phyloP scores from a whole-genome alignment of 2,329 filamentous ascomycete genomes.

The Trichoderma koningii region DNA sequence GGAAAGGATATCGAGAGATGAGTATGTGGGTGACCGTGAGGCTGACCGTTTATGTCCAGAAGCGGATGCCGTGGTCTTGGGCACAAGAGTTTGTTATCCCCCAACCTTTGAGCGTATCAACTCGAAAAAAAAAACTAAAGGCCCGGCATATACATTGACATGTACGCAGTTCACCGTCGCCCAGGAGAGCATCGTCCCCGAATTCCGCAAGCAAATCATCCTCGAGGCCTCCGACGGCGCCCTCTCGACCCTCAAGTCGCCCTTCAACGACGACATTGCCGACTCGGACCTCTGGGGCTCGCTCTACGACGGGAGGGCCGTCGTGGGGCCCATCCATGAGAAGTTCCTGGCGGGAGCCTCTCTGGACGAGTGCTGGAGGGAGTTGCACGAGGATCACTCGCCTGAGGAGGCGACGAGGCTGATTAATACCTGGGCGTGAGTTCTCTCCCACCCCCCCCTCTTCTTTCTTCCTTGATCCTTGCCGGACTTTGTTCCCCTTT shows the following conservation, averaged over 20 bases:
- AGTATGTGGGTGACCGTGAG: neutral
- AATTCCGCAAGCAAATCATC: constrained; percentile 45
- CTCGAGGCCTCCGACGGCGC: constrained; percentile 49
- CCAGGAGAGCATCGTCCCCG: constrained; percentile 46
- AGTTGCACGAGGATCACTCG: constrained; percentile 43
- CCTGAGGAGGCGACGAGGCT: constrained; percentile 40
- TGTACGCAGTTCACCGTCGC: constrained; percentile 46
- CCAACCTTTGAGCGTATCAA: neutral
- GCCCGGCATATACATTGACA: neutral
- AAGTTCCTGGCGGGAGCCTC: constrained; percentile 45
- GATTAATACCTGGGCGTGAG: constrained; percentile 44
- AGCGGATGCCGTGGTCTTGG: constrained; percentile 49
- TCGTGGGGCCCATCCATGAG: constrained; percentile 44
- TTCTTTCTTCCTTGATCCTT: neutral
- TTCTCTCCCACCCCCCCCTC: neutral
- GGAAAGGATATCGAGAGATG: neutral
- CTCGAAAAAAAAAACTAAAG: neutral
- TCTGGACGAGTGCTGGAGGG: constrained; percentile 46
- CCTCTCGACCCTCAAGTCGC: constrained; percentile 49
- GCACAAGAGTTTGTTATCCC: constrained; percentile 43
- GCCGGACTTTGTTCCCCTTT: neutral
- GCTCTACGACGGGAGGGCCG: constrained; percentile 49
- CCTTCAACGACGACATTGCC: constrained; percentile 47
- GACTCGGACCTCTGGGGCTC: constrained; percentile 46
- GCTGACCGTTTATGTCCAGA: constrained; percentile 36